A percentile compares a stretch with the other conserved stretches of the same genome.
phyloP scores from a whole-genome alignment of 2,329 filamentous ascomycete genomes.

The Fusarium metavorans region DNA sequence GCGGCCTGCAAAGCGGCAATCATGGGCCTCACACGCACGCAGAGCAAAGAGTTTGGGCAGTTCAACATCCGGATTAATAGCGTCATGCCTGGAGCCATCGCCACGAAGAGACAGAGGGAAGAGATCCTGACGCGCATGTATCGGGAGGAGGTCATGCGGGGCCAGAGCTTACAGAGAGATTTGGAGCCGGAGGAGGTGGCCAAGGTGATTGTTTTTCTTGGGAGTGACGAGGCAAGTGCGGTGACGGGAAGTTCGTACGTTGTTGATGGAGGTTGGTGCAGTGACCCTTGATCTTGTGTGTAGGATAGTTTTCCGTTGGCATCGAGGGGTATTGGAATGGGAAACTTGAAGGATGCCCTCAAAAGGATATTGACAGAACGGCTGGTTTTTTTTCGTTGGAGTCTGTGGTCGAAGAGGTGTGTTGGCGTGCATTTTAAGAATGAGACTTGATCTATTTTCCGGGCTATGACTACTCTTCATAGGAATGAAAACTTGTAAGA shows the following conservation, averaged over 20 bases:
- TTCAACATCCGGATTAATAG: conserved; percentile 61
- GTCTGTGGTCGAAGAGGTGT: background rate
- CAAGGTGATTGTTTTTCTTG: conserved; percentile 58
- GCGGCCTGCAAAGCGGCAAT: conserved; percentile 66
- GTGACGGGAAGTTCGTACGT: conserved; percentile 57
- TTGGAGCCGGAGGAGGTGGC: conserved; percentile 59
- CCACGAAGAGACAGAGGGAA: conserved; percentile 57
- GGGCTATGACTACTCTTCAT: background rate
- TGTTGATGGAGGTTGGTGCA: conserved; percentile 50
- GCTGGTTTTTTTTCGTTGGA: rapidly evolving
- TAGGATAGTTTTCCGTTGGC: background rate
- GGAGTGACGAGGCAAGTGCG: conserved; percentile 59
- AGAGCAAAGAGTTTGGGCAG: conserved; percentile 65
- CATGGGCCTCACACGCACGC: conserved; percentile 67
- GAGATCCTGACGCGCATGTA: conserved; percentile 58
- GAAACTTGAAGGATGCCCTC: background rate
- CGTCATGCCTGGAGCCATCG: conserved; percentile 62
- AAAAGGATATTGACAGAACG: background rate
- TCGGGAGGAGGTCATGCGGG: conserved; percentile 51
- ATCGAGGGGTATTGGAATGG: background rate
- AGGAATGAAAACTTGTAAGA: background rate
- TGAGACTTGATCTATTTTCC: background rate
- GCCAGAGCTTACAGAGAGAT: conserved; percentile 58
- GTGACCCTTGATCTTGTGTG: conserved; percentile 22
- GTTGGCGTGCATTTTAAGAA: background rate